Evolutionary conservation across 352 stramenopile genomes (phyloP).

Genomic region (Pythium sukuiense): DNA sequence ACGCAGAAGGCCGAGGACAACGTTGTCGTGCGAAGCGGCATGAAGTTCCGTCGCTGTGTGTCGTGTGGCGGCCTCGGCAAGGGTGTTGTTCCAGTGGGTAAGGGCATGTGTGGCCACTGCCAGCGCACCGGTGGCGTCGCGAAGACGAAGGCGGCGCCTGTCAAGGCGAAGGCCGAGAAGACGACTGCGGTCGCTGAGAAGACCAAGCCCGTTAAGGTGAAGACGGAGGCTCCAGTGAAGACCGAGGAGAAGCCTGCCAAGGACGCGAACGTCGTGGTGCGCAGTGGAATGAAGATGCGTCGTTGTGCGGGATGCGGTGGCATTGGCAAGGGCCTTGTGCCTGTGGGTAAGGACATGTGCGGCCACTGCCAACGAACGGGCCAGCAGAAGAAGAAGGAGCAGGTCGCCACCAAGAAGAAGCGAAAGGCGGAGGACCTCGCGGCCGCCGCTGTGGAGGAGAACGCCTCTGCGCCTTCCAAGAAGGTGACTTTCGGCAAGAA

Average conservation of each 20-base stretch:
- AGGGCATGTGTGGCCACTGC: conserved; percentile 63
- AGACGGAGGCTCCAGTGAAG: conserved; percentile 40
- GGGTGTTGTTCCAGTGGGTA: conserved; percentile 50
- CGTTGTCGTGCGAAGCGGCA: conserved; percentile 35
- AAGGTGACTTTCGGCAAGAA: conserved; percentile 89
- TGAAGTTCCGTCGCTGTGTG: conserved; percentile 64
- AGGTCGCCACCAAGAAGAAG: conserved; percentile 48
- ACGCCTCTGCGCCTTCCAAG: conserved; percentile 43
- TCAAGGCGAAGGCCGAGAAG: conserved; percentile 41
- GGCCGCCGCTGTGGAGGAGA: conserved; percentile 29
- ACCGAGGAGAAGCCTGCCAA: conserved; percentile 15
- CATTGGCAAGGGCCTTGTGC: conserved; percentile 73
- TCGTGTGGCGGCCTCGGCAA: conserved; percentile 68
- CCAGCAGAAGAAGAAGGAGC: conserved; percentile 63
- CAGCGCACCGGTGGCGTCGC: conserved; percentile 46
- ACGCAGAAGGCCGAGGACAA: conserved; percentile 16
- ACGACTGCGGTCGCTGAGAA: conserved; percentile 23
- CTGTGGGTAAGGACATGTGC: conserved; percentile 60
- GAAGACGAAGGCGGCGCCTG: conserved; percentile 35
- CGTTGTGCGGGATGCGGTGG: conserved; percentile 66
- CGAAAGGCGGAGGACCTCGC: conserved; percentile 53
- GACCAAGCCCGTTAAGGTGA: conserved; percentile 37
- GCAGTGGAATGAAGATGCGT: conserved; percentile 75
- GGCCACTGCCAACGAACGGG: conserved; percentile 70
- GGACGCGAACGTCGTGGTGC: conserved; percentile 40